Percentiles rank a stretch among this genome's conserved stretches.
These are phyloP conservation scores for Tulasnella sp. DNA, from an alignment of 768 basidiomycete species.

Conservation along the genomic window DNA sequence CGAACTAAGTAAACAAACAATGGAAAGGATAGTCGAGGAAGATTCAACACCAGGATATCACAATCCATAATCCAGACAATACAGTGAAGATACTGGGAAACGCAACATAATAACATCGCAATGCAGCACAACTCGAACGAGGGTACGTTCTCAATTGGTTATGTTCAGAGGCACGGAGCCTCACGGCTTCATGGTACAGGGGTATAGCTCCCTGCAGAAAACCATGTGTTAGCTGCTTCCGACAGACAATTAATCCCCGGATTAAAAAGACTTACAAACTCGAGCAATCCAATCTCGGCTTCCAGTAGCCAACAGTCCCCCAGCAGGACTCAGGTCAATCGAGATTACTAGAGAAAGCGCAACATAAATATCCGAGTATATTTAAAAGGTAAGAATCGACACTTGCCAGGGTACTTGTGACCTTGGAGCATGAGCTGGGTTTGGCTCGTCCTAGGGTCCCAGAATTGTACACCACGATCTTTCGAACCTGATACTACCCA, in stretches of 20 bases:
- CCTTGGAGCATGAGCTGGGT: slow-evolving; percentile 92
- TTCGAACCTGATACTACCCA: slow-evolving; percentile 94
- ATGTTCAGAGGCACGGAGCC: too few species aligned
- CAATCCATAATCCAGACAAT: too few species aligned
- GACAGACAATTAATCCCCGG: neutral
- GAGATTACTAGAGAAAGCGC: slow-evolving; percentile 42
- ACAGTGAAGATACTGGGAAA: too few species aligned
- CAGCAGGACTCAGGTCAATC: slow-evolving; percentile 50
- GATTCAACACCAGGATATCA: too few species aligned
- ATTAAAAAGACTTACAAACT: slow-evolving; percentile 35
- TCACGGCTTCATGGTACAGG: slow-evolving; percentile 7
- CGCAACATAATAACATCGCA: too few species aligned
- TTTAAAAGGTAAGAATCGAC: slow-evolving; percentile 4
- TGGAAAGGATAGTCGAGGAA: too few species aligned
- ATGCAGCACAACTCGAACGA: too few species aligned
- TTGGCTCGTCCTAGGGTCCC: slow-evolving; percentile 63
- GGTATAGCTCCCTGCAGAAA: slow-evolving; percentile 13
- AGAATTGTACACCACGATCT: slow-evolving; percentile 92
- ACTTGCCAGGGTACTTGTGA: slow-evolving; percentile 50
- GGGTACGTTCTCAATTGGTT: too few species aligned
- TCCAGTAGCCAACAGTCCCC: slow-evolving; percentile 51
- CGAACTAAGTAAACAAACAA: too few species aligned
- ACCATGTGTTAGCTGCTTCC: neutral
- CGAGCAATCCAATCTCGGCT: slow-evolving; percentile 60
- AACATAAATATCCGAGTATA: neutral